Evolutionary conservation across 495 filamentous ascomycete species (phyloP), one percentile per base, ranked within the genome.

Genomic region (Penicillium silybi): DNA sequence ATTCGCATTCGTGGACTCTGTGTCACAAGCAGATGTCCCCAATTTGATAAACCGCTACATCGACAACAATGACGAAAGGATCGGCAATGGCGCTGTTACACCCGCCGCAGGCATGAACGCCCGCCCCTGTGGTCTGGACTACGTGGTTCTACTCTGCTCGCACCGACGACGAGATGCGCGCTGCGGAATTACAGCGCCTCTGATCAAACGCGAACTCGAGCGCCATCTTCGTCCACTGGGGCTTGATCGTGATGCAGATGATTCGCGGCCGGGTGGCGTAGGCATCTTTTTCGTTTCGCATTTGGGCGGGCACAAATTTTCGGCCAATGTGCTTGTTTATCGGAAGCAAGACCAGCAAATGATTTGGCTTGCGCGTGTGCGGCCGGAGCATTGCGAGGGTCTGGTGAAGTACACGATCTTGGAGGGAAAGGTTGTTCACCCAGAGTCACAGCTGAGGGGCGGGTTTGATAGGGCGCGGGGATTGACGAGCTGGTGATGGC

Each of bases 231-330:
- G 90, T 4, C 85, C 89, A 0, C 72, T 89, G 7, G 90, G 91
- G 0, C 68, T 98, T 0, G 89, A 88, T 61, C 84, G 93, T n/a
- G 93, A 97, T 61, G 67, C 88, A 3, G 82, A 89, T 48, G 93
- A 97, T 65, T 84, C 88, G 59, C 68, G 92, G 23, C 83, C 89
- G 0, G 92, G 92, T 8, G 93, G 93, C 0, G 90, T 88, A 1
- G 93, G 90, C 2, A 88, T 98, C 32, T 93, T 95, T 63, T 97
- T 96, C 62, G 89, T 97, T 45, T 90, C 84, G 50, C 93, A 98
- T 66, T 89, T 97, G 0, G 93, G 93, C 10, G 93, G 93, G 0
- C 93, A 98, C 64, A 95, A 95, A 70, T 97, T 90, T 65, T 81
- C 83, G 6, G 93, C 93, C 1, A 98, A 98, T 63, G 80, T 96